These are phyloP conservation scores for Pleurotus tuber-regium DNA, from an alignment of 768 basidiomycete genomes.

Conservation along the genomic window DNA sequence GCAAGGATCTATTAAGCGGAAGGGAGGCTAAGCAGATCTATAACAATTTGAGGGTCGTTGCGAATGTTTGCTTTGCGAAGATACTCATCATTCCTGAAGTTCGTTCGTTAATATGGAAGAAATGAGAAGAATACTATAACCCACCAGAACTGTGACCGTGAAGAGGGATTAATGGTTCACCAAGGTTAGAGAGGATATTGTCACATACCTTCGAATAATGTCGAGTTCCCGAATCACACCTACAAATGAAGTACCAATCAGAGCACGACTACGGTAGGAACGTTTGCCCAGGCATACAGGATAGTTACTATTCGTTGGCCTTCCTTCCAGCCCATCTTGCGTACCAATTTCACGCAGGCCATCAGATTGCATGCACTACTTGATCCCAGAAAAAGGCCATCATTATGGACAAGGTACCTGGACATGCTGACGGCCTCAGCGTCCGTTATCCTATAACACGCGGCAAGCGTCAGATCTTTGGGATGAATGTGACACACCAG, in stretches of 20 bases:
- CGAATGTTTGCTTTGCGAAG: conserved; percentile 44
- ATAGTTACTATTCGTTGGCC: conserved; percentile 83
- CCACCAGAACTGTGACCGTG: conserved; percentile 40
- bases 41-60: conserved; percentile 37
- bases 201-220: conserved; percentile 86
- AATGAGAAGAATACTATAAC: conserved; percentile 10
- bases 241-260: no score
- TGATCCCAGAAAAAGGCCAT: conserved; percentile 93
- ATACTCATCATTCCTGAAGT: conserved; percentile 52
- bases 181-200: not conserved
- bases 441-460: conserved; percentile 73
- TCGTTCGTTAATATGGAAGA: not conserved
- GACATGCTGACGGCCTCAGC: conserved; percentile 96
- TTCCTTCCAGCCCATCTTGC: conserved; percentile 63
- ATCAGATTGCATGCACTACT: conserved; percentile 96
- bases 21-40: conserved; percentile 34
- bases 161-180: not conserved
- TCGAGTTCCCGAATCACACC: conserved; percentile 87
- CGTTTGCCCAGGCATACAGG: conserved; percentile 57
- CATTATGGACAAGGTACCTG: conserved; percentile 83
- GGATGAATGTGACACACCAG: not conserved
- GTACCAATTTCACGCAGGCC: conserved; percentile 81
- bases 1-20: not conserved
- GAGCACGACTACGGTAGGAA: no score
- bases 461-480: not conserved